Conservation (phyloP, 352 stramenopile genomes). For the Blastocystis sp. region DNA sequence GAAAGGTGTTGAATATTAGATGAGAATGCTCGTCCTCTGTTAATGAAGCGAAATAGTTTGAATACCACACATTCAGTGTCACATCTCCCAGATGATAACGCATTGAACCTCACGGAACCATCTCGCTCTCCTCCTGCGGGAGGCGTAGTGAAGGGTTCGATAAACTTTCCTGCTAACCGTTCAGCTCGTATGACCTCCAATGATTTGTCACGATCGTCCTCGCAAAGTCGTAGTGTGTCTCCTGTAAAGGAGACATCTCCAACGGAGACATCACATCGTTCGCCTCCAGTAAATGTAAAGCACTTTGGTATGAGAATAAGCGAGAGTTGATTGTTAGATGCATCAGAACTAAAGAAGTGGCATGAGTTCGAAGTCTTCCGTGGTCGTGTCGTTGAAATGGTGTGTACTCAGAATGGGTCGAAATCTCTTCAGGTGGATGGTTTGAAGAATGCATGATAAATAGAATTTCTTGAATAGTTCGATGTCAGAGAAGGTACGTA, state of each 20-base stretch:
- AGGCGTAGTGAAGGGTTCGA: neutral
- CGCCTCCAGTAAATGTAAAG: neutral
- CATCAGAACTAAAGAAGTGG: neutral
- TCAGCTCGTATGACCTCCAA: neutral
- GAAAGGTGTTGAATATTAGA: neutral
- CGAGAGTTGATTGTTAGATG: neutral
- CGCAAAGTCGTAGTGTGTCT: neutral
- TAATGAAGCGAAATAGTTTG: neutral
- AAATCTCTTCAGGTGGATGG: neutral
- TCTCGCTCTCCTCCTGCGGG: too few relatives aligned
- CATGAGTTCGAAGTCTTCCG: constrained; percentile 4
- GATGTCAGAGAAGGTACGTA: neutral
- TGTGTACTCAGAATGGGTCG: constrained; percentile 47
- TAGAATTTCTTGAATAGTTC: neutral
- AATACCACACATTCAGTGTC: neutral
- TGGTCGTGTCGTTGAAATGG: neutral
- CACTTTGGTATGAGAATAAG: neutral
- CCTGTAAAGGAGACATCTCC: neutral
- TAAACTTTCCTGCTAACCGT: neutral
- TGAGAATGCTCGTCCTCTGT: neutral
- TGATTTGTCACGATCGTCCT: neutral
- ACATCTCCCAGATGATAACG: too few relatives aligned
- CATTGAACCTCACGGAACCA: too few relatives aligned
- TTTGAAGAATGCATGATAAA: neutral
- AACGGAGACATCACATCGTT: neutral